A percentile compares a stretch with the other conserved stretches of the same genome.
These are phyloP conservation scores for Clavispora phyllophila DNA, from an alignment of 805 yeast genomes.

Conservation along the genomic window DNA sequence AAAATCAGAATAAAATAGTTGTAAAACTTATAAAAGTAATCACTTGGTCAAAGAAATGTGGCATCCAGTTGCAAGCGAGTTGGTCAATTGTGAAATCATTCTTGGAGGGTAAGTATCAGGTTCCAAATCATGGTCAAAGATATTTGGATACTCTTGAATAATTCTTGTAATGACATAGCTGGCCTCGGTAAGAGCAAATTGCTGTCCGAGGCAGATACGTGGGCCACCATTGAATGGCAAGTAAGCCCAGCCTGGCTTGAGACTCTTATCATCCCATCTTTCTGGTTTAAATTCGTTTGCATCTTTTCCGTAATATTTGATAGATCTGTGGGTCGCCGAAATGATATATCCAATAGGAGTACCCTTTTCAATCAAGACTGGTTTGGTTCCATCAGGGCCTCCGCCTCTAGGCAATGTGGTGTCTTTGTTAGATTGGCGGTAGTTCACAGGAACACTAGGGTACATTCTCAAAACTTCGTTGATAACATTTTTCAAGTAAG, in stretches of 20 bases:
- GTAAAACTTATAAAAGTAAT: background rate
- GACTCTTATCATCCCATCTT: slow-evolving; percentile 27
- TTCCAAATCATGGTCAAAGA: slow-evolving; percentile 4
- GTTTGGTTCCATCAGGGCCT: slow-evolving; percentile 13
- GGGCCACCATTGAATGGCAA: slow-evolving; percentile 14
- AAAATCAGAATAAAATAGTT: background rate
- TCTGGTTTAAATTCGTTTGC: slow-evolving; percentile 29
- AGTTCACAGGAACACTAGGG: slow-evolving; percentile 32
- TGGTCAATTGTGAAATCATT: slow-evolving; percentile 7
- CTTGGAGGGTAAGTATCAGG: slow-evolving; percentile 7
- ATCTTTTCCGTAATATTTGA: slow-evolving; percentile 27
- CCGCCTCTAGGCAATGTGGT: slow-evolving; percentile 35
- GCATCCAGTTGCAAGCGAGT: slow-evolving; percentile 5
- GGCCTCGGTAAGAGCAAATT: slow-evolving; percentile 33
- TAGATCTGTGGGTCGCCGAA: slow-evolving; percentile 18
- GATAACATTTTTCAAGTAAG: slow-evolving; percentile 25
- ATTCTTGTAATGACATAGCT: slow-evolving; percentile 2
- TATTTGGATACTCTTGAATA: slow-evolving; percentile 2
- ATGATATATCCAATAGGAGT: slow-evolving; percentile 17
- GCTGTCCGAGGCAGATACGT: slow-evolving; percentile 21
- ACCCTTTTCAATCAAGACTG: slow-evolving; percentile 11
- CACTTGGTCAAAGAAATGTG: background rate
- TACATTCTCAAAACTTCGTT: slow-evolving; percentile 31
- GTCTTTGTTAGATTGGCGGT: slow-evolving; percentile 24
- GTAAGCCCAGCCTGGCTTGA: slow-evolving; percentile 9